Evolutionary conservation across 305 asterid genomes (phyloP).

Genomic region (Salvia sclarea): DNA sequence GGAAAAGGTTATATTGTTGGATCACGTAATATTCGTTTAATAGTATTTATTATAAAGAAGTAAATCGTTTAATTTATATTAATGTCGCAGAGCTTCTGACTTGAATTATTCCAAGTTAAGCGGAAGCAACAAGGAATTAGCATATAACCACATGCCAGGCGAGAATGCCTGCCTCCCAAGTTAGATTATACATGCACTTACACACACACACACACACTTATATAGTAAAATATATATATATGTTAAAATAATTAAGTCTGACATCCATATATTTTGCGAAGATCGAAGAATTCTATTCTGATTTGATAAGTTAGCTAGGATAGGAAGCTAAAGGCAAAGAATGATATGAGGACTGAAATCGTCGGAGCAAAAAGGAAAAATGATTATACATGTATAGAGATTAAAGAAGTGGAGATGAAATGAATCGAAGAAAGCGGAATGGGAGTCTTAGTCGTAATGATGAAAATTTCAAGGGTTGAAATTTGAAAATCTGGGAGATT

Average conservation of each 20-base stretch:
- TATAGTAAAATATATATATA: too few relatives aligned
- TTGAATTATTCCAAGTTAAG: slow-evolving; percentile 19
- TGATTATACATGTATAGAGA: background rate
- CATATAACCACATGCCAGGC: slow-evolving; percentile 25
- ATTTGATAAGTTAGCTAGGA: background rate
- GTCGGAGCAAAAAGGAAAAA: background rate
- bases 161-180: slow-evolving; percentile 19
- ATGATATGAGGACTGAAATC: background rate
- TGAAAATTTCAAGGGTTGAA: slow-evolving; percentile 8
- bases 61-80: background rate
- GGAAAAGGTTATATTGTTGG: slow-evolving; percentile 13
- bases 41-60: background rate
- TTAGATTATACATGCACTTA: background rate
- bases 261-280: background rate
- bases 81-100: background rate
- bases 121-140: slow-evolving; percentile 12
- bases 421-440: background rate
- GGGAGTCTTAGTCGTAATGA: slow-evolving; percentile 24
- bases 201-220: background rate
- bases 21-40: slow-evolving; percentile 4
- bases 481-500: slow-evolving; percentile 2
- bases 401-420: background rate
- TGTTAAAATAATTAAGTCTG: background rate
- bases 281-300: slow-evolving; percentile 7
- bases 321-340: background rate